Evolutionary conservation across 2,329 filamentous ascomycete species (phyloP).

Genomic region (Hymenoscyphus repandus): DNA sequence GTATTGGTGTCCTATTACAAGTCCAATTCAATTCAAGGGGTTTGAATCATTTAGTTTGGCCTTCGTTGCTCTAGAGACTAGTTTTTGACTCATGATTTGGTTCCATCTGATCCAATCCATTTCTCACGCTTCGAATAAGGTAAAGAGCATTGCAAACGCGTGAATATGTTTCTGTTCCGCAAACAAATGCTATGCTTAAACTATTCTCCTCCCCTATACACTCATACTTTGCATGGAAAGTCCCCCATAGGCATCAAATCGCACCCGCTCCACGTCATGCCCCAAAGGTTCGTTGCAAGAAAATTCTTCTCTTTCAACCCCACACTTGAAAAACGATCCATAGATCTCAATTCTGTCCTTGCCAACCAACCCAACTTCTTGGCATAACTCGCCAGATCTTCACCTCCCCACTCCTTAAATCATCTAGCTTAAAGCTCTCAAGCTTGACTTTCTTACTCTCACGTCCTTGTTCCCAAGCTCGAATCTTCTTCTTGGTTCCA

Average conservation of each 20-base stretch:
- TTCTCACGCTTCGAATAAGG: no score
- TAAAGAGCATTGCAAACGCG: no score
- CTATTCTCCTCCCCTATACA: conserved; percentile 11
- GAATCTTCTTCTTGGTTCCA: conserved; percentile 94
- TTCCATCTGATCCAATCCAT: no score
- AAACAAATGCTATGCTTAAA: conserved; percentile 18
- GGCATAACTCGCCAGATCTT: conserved; percentile 97
- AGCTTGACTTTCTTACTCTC: conserved; percentile 91
- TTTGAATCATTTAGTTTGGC: no score
- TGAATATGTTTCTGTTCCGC: not conserved
- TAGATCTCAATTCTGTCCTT: conserved; percentile 45
- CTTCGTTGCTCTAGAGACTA: no score
- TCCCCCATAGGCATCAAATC: not conserved
- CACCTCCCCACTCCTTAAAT: conserved; percentile 88
- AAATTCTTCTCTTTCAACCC: not conserved
- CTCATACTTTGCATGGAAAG: not conserved
- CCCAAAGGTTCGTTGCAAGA: not conserved
- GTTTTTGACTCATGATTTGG: no score
- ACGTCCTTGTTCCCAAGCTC: conserved; percentile 90
- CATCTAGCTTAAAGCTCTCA: conserved; percentile 90
- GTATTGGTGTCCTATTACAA: no score
- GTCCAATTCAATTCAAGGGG: no score
- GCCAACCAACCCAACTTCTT: conserved; percentile 89
- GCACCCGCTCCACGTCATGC: not conserved
- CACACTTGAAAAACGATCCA: not conserved